Base-by-base conservation (phyloP, 192 early-diverging fungal species). In the Helicostylum pulchrum region DNA sequence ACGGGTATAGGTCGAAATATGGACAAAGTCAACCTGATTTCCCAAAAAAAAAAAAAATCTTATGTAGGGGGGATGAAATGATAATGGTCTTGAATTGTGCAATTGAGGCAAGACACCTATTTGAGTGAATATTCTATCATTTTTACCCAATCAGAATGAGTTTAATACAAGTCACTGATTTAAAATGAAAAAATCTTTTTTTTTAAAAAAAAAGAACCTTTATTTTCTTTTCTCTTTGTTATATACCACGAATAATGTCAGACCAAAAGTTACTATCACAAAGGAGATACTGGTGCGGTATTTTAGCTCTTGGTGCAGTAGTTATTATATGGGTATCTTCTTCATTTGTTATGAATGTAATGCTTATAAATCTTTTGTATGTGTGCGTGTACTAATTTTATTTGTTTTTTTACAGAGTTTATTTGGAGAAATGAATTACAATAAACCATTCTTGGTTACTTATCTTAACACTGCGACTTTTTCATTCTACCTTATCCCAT, bases 311-410 rank as follows among this genome's bases (percentile, higher is more conserved):
- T 15, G 66, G 89, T 4, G 69, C 77, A 60, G 89, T 93, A 3
- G 91, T 91, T 45, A 73, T 88, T 64, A 90, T 93, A 53, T 93
- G 91, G 91, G 88, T 90, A 1, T 76, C 80, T 0, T 90, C 90
- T 47, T 89, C 87, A 23, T 93, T 90, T 71, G 74, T 89, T 15
- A 88, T 90, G 77, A 90, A 84, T 80, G 83, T 83, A 14, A 52
- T 61, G n/a, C 8, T 31, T 44, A 19, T 17, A 48, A 15, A 34
- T 57, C n/a, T 46, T 26, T 20, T 50, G 34, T 19, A 14, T 15
- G 31, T 32, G 42, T 26, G 42, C 17, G 21, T 57, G 15, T 45
- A 21, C 42, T 59, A 19, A 42, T 20, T 20, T 10, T 26, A 46
- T 39, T 62, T 59, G 48, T 64, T 10, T 26, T 46, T 39, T 62